Evolutionary conservation across 2,329 filamentous ascomycete genomes (phyloP), one percentile per base, ranked within the genome.

Genomic region (Penicillium sp.): DNA sequence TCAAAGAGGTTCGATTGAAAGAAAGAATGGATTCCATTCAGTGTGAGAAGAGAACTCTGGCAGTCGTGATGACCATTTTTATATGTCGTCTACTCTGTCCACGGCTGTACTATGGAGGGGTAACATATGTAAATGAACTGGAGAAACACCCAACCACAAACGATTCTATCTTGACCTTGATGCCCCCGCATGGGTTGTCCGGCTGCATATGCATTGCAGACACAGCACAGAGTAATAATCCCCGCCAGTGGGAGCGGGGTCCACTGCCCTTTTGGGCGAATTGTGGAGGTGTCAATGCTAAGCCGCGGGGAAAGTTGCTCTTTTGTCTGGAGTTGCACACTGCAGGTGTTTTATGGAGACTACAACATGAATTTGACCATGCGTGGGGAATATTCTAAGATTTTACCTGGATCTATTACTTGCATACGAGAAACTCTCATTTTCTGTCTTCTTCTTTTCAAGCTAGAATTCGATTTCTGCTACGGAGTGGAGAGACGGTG

Each of bases 141-240:
- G 19, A 35, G 14, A 30, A 43, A 10, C 5, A 26, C 23, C 42
- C 34, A 45, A 51, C 43, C 43, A 36, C 9, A 16, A 18, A 41
- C 35, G 14, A 36, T 35, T n/a, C 4, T n/a, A 7, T 35, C 29
- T 52, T 36, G 35, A 52, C 42, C 11, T 9, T 14, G 6, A 23
- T 45, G 13, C 23, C 42, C 42, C 43, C 36, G 11, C 50, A 16
- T 42, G 3, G 14, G 11, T 23, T 19, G 26, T 13, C 26, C 39
- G 16, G 16, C 13, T 47, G 29, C 16, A 19, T 39, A 36, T 32
- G n/a, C n/a, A n/a, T n/a, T 40, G 35, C 35, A 35, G 41, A 19
- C n/a, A 26, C 3, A 23, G 7, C 13, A 53, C 48, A 53, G 44
- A 49, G 51, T 43, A 43, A 43, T 42, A 16, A 41, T 53, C 34